Evolutionary conservation across 176 grass and related monocot species (phyloP).

Genomic region (Hordeum marinum): DNA sequence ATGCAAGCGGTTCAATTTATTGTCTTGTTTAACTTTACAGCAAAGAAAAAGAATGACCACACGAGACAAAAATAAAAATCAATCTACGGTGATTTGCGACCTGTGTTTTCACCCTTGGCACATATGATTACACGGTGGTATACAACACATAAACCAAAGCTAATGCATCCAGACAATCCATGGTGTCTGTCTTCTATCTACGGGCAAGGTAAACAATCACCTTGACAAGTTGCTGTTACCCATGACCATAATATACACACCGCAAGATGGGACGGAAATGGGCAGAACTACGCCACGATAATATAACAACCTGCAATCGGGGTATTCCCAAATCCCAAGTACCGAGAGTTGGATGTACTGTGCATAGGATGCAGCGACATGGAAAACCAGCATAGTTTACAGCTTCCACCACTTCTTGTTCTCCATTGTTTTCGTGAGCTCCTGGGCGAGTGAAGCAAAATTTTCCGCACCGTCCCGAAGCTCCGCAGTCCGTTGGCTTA

Average conservation of each 20-base stretch:
- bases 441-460: constrained; percentile 69
- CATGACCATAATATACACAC: constrained; percentile 15
- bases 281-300: neutral
- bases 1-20: neutral
- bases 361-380: neutral
- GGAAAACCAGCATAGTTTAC: constrained; percentile 3
- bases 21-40: constrained; percentile 12
- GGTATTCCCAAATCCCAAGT: neutral
- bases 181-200: neutral
- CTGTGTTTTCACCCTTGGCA: neutral
- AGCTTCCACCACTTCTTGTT: constrained; percentile 99
- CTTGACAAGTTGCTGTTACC: neutral
- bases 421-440: constrained; percentile 86
- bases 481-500: constrained; percentile 75
- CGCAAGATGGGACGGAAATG: neutral
- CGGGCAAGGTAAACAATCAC: neutral
- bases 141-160: constrained; percentile 29
- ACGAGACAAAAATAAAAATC: neutral
- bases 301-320: neutral
- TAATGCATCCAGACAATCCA: neutral
- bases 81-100: neutral
- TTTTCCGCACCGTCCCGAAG: constrained; percentile 78
- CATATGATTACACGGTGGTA: neutral
- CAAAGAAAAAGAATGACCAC: neutral
- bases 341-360: neutral